A percentile compares a stretch with the other conserved stretches of the same genome.
Evolutionary conservation across 352 stramenopile species (phyloP).

Genomic region (Globisporangium acanthophoron): DNA sequence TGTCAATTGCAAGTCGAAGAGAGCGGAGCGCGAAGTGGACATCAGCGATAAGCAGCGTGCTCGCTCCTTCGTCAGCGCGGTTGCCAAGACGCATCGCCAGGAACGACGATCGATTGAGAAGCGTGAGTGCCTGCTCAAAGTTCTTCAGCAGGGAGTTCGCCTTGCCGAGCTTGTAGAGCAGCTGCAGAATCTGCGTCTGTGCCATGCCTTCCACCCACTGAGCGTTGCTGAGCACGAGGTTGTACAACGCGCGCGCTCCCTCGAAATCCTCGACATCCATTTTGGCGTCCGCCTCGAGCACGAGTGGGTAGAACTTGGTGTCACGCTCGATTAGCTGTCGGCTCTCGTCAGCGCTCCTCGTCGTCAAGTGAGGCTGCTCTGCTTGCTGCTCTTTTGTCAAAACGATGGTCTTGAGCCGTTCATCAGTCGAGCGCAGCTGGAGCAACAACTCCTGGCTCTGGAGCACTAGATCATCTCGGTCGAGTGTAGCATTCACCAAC

Average conservation of each 20-base stretch:
- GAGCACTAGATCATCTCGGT: constrained; percentile 39
- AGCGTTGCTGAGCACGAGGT: constrained; percentile 30
- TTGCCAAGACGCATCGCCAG: constrained; percentile 23
- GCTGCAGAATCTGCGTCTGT: constrained; percentile 14
- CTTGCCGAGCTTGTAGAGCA: constrained; percentile 37
- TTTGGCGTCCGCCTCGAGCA: constrained; percentile 55
- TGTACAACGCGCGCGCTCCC: constrained; percentile 35
- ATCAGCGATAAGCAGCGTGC: constrained; percentile 26
- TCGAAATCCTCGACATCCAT: constrained; percentile 50
- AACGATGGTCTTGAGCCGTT: constrained; percentile 24
- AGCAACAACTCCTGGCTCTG: constrained; percentile 40
- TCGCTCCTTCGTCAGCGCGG: constrained; percentile 29
- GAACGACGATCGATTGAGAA: constrained; percentile 43
- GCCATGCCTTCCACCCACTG: constrained; percentile 37
- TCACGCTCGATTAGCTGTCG: constrained; percentile 17
- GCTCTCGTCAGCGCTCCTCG: background rate
- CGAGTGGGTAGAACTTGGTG: constrained; percentile 30
- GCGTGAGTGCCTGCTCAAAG: constrained; percentile 40
- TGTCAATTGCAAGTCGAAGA: constrained; percentile 41
- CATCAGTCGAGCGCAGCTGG: constrained; percentile 34
- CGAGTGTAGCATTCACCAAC: constrained; percentile 41
- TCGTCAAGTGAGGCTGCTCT: constrained; percentile 1
- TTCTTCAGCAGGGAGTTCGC: constrained; percentile 31
- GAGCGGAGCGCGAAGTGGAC: constrained; percentile 34
- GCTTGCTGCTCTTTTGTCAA: constrained; percentile 41